Evolutionary conservation across 306 rosid genomes (phyloP).

Genomic region (Quercus rubra): DNA sequence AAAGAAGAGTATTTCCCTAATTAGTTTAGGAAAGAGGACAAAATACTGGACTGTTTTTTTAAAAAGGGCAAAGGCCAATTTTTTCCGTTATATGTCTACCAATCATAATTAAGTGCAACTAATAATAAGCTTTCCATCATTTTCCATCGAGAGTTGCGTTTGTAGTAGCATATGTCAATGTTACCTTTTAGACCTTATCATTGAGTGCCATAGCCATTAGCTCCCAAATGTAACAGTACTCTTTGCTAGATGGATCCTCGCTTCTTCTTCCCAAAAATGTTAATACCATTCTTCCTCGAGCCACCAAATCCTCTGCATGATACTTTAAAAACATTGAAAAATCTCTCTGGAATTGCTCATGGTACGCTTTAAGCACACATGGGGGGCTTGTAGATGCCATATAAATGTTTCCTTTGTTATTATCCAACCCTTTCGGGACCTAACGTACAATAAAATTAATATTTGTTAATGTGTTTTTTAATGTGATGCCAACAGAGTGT

Average conservation of each 20-base stretch:
- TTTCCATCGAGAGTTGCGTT: too few relatives aligned
- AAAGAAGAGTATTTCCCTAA: too few relatives aligned
- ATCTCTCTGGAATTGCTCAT: slow-evolving; percentile 47
- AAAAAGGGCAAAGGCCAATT: too few relatives aligned
- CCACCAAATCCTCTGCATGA: slow-evolving; percentile 41
- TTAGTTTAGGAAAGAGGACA: too few relatives aligned
- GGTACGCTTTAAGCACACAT: slow-evolving; percentile 38
- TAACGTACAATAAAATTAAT: slow-evolving; percentile 4
- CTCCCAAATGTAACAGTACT: slow-evolving; percentile 52
- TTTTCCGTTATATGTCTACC: too few relatives aligned
- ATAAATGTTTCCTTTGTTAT: slow-evolving; percentile 55
- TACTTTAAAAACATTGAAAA: slow-evolving; percentile 40
- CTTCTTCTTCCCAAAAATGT: slow-evolving; percentile 48
- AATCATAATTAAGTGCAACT: too few relatives aligned
- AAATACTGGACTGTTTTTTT: too few relatives aligned
- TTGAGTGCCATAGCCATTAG: slow-evolving; percentile 51
- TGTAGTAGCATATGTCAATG: too few relatives aligned
- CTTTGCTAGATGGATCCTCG: slow-evolving; percentile 41
- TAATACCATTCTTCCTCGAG: slow-evolving; percentile 46
- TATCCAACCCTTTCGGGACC: slow-evolving; percentile 51
- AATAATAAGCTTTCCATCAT: too few relatives aligned
- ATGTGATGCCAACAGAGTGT: too few relatives aligned
- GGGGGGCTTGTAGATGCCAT: slow-evolving; percentile 41
- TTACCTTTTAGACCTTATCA: slow-evolving; percentile 41
- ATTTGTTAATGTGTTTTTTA: too few relatives aligned